Evolutionary conservation across 169 alveolate species (phyloP).

Genomic region (Theileria sp.): DNA sequence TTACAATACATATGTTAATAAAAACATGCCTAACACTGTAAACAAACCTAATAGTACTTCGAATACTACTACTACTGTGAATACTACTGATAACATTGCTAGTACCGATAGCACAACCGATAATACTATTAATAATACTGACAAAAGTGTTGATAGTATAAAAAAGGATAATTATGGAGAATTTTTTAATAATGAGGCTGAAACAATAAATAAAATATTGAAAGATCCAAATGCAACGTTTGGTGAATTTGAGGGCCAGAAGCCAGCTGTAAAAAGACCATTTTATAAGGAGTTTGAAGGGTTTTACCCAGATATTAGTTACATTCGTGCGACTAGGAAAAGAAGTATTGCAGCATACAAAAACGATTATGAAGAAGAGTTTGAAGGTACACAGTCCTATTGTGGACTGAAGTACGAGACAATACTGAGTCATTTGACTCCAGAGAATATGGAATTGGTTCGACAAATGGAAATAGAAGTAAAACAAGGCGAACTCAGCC

Average conservation of each 20-base stretch:
- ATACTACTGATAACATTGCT: not conserved
- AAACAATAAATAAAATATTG: constrained; percentile 3
- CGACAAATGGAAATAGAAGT: constrained; percentile 43
- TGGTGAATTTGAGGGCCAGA: constrained; percentile 45
- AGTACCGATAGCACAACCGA: not conserved
- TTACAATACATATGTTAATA: not conserved
- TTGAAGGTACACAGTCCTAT: constrained; percentile 29
- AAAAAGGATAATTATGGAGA: not conserved
- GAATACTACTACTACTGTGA: not conserved
- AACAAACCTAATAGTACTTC: not conserved
- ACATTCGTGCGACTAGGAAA: constrained; percentile 35
- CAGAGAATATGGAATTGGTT: constrained; percentile 32
- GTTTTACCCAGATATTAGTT: constrained; percentile 3
- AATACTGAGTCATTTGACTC: constrained; percentile 17
- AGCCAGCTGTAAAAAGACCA: constrained; percentile 8
- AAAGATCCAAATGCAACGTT: constrained; percentile 29
- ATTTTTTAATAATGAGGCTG: constrained; percentile 8
- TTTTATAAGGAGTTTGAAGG: constrained; percentile 21
- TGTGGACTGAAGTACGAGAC: constrained; percentile 49
- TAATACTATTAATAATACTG: not conserved
- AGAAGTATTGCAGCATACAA: constrained; percentile 8
- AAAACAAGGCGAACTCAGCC: constrained; percentile 36
- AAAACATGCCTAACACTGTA: not conserved
- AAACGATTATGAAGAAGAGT: constrained; percentile 12
- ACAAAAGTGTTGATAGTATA: too few relatives aligned